Conservation (phyloP, 352 stramenopile genomes). For the Blastocystis sp. region DNA sequence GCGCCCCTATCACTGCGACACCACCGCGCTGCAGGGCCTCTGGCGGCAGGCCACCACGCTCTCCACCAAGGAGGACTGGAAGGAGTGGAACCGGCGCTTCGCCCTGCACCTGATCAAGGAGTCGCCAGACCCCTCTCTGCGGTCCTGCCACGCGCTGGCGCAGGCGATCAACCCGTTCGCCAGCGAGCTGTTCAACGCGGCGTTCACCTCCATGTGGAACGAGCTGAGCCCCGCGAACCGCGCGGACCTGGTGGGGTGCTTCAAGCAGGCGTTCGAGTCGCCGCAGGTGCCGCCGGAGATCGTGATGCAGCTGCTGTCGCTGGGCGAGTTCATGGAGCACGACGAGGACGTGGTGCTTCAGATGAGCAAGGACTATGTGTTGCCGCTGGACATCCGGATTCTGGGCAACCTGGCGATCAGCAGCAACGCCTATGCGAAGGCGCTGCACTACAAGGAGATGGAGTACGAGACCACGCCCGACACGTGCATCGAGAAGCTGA, state of each 20-base stretch:
- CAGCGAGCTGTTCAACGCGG: constrained; percentile 91
- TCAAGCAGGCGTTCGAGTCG: constrained; percentile 86
- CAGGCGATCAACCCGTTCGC: constrained; percentile 93
- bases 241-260: constrained; percentile 83
- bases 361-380: constrained; percentile 76
- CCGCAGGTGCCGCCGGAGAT: constrained; percentile 88
- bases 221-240: constrained; percentile 89
- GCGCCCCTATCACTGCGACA: neutral
- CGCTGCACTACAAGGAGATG: constrained; percentile 90
- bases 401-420: constrained; percentile 91
- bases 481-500: constrained; percentile 93
- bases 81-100: constrained; percentile 94
- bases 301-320: constrained; percentile 89
- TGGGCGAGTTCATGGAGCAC: constrained; percentile 98
- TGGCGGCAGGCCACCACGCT: constrained; percentile 37
- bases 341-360: constrained; percentile 86
- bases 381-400: constrained; percentile 81
- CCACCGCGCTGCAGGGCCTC: constrained; percentile 19
- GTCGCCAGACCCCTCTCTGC: constrained; percentile 86
- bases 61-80: constrained; percentile 82
- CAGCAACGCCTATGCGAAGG: constrained; percentile 94
- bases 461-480: constrained; percentile 85
- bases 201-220: constrained; percentile 97
- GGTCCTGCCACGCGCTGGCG: constrained; percentile 86
- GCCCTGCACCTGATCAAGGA: constrained; percentile 92